These are phyloP conservation scores for Canariomyces notabilis DNA, from an alignment of 2,329 filamentous ascomycete genomes.

Conservation along the genomic window DNA sequence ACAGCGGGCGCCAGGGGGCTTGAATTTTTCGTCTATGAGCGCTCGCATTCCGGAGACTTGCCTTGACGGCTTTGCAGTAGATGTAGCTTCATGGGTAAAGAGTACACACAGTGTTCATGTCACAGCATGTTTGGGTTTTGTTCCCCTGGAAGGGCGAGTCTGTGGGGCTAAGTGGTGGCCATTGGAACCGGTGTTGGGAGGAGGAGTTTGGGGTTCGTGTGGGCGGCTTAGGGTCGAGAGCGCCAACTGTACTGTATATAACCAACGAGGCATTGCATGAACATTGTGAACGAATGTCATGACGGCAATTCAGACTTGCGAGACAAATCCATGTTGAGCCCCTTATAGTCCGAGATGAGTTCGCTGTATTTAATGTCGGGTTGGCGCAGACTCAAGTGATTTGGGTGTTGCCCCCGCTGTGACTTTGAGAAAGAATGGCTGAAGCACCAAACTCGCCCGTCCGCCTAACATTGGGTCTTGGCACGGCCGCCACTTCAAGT, in stretches of 20 bases:
- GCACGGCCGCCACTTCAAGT: constrained; percentile 7
- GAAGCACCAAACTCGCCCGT: background rate
- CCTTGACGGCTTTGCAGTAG: constrained; percentile 13
- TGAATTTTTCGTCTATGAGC: background rate
- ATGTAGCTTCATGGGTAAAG: constrained; percentile 5
- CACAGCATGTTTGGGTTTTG: background rate
- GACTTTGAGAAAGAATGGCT: background rate
- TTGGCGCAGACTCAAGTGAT: no score
- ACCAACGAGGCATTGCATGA: no score
- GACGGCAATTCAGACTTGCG: no score
- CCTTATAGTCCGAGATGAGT: no score
- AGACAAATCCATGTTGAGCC: no score
- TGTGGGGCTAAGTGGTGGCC: background rate
- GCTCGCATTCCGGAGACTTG: constrained; percentile 15
- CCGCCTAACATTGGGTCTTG: background rate
- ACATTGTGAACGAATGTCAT: no score
- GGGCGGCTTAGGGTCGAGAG: no score
- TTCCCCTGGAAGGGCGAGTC: background rate
- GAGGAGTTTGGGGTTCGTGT: background rate
- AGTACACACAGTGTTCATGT: constrained; percentile 4
- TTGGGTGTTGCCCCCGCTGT: no score
- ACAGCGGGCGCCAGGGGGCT: background rate
- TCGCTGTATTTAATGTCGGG: no score
- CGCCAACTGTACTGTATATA: no score
- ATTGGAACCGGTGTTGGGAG: background rate